Conservation (phyloP, 1,139 yeast species). For the Protomyces inundatus region DNA sequence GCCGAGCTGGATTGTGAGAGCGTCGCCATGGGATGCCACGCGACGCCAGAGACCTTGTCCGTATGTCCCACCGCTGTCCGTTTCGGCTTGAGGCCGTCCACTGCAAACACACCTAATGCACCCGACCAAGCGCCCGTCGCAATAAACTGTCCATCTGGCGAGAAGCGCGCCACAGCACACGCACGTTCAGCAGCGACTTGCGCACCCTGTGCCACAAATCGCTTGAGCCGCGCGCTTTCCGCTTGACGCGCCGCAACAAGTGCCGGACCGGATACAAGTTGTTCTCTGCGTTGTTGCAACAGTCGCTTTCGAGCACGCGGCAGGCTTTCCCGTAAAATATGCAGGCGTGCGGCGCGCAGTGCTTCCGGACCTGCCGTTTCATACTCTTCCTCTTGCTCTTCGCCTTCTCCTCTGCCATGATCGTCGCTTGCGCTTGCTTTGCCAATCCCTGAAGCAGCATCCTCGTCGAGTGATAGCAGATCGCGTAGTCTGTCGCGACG, state of each 20-base stretch:
- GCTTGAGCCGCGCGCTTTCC: constrained; percentile 37
- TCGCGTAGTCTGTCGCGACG: constrained; percentile 56
- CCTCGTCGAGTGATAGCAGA: constrained; percentile 40
- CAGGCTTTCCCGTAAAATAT: constrained; percentile 52
- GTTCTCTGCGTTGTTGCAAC: constrained; percentile 16
- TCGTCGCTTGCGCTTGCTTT: constrained; percentile 42
- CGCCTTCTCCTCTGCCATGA: constrained; percentile 40
- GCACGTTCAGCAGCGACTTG: constrained; percentile 67
- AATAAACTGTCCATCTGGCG: constrained; percentile 41
- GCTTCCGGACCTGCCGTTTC: constrained; percentile 71
- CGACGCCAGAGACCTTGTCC: constrained; percentile 67
- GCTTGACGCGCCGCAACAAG: constrained; percentile 27
- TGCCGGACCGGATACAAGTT: constrained; percentile 32
- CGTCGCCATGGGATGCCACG: constrained; percentile 50
- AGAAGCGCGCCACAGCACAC: constrained; percentile 54
- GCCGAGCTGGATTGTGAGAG: constrained; percentile 4
- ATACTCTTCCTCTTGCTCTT: constrained; percentile 59
- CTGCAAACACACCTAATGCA: constrained; percentile 49
- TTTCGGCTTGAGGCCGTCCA: constrained; percentile 40
- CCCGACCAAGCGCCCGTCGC: constrained; percentile 90
- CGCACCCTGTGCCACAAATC: constrained; percentile 55
- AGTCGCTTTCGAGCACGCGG: constrained; percentile 41
- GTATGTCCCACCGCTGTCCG: constrained; percentile 42
- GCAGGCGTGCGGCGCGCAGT: constrained; percentile 52
- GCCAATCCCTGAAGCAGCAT: constrained; percentile 12